A percentile compares a stretch with the other conserved stretches of the same genome.
Conservation (phyloP, 345 rosid genomes). For the Brassica carinata region DNA sequence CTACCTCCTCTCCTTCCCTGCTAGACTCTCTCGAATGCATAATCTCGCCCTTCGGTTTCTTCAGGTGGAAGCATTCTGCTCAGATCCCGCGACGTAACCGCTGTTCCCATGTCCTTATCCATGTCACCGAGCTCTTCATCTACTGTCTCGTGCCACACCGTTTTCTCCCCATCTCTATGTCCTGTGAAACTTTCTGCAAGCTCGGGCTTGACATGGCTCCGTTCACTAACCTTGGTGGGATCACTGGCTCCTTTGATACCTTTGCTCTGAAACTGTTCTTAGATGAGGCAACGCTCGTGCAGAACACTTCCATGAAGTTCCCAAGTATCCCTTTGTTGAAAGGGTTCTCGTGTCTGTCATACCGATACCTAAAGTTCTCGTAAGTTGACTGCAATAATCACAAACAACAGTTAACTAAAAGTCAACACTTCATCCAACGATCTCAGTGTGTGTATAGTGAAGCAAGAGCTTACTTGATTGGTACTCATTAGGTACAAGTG, state of each 20-base stretch:
- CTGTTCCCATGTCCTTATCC: slow-evolving; percentile 44
- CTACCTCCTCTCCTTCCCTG: slow-evolving; percentile 43
- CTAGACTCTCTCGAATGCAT: slow-evolving; percentile 50
- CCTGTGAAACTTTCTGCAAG: slow-evolving; percentile 52
- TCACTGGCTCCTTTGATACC: slow-evolving; percentile 52
- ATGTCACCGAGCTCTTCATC: slow-evolving; percentile 43
- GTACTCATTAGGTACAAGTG: slow-evolving; percentile 85
- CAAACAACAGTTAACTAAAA: slow-evolving; percentile 20
- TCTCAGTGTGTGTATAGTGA: slow-evolving; percentile 1
- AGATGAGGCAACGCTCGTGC: slow-evolving; percentile 66
- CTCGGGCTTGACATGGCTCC: slow-evolving; percentile 45
- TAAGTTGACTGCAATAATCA: slow-evolving; percentile 77
- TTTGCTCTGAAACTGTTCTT: slow-evolving; percentile 77
- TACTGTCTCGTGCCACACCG: slow-evolving; percentile 55
- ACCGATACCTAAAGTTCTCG: slow-evolving; percentile 82
- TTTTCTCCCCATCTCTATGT: slow-evolving; percentile 76
- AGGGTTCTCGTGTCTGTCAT: slow-evolving; percentile 67
- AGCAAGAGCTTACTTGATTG: slow-evolving; percentile 66
- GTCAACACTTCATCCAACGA: background rate
- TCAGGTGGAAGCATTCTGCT: slow-evolving; percentile 72
- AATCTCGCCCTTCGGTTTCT: slow-evolving; percentile 61
- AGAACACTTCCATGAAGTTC: slow-evolving; percentile 75
- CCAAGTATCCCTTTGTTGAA: slow-evolving; percentile 67
- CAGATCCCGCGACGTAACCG: slow-evolving; percentile 54
- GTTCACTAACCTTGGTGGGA: slow-evolving; percentile 54